These are phyloP conservation scores for Aspergillus brasiliensis DNA, from an alignment of 2,329 filamentous ascomycete species.

Conservation along the genomic window DNA sequence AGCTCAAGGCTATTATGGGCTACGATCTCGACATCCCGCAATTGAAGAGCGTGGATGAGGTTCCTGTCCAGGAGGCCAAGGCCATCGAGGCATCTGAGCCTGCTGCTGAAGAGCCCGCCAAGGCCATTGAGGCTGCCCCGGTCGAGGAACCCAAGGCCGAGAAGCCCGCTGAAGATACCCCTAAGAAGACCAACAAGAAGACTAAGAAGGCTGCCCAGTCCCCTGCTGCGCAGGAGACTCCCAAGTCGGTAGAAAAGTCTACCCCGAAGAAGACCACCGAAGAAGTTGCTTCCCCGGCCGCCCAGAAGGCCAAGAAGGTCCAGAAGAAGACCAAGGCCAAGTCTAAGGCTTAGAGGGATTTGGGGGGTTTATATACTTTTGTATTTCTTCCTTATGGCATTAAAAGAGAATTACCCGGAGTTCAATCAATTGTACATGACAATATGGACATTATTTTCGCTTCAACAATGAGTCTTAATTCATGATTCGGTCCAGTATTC, in stretches of 20 bases:
- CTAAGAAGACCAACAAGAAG: constrained; percentile 41
- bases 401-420: constrained; percentile 12
- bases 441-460: background rate
- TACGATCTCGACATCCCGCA: constrained; percentile 79
- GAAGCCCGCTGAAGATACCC: constrained; percentile 30
- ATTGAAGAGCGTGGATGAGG: constrained; percentile 65
- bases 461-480: background rate
- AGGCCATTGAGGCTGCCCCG: constrained; percentile 34
- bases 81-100: constrained; percentile 37
- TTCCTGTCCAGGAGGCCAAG: constrained; percentile 47
- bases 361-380: constrained; percentile 3
- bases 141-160: constrained; percentile 23
- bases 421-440: constrained; percentile 12
- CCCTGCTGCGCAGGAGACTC: constrained; percentile 23
- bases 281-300: constrained; percentile 23
- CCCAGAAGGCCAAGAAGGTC: constrained; percentile 22
- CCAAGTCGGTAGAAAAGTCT: constrained; percentile 21
- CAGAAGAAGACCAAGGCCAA: constrained; percentile 27
- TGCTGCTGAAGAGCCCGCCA: constrained; percentile 21
- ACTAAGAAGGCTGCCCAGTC: constrained; percentile 32
- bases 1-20: constrained; percentile 72
- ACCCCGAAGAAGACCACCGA: constrained; percentile 15
- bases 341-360: constrained; percentile 28
- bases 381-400: constrained; percentile 14
- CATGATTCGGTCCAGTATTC: background rate